Evolutionary conservation across 306 rosid genomes (phyloP), one percentile per base, ranked within the genome.

Genomic region (Gastrolobium villosum): DNA sequence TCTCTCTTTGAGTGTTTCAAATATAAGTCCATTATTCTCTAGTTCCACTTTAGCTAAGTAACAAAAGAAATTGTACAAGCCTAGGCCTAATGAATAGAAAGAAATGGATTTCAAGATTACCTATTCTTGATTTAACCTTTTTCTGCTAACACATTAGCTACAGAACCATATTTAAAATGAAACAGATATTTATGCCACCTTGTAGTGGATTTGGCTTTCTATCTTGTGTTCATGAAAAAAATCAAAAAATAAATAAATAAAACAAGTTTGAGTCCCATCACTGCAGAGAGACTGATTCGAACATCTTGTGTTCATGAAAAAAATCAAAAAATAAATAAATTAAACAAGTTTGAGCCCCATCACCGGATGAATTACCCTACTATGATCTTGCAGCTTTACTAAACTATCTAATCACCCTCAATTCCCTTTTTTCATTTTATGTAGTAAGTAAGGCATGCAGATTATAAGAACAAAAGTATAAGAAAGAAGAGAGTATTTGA

Each of bases 1-100:
- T 88, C 82, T 55, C 81, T 79, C 52, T 43, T 70, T 83, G 88
- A 81, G 83, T 64, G 74, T 74, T 61, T 74, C 83, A 81, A 72
- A 79, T 70, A n/a, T 84, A 63, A 78, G 79, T 75, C 74, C 54
- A 48, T 67, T 34, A 48, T 59, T 61, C 46, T 67, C 40, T 53
- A 46, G 31, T 76, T 69, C 81, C 65, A 74, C 76, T 77, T 68
- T 48, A 13, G 57, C 49, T 70, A 63, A 45, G 71, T 73, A 49
- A 4, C 54, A 74, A 59, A 62, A 45, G 13, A 76, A 34, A 46
- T 7, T 71, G 20, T 44, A 70, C 77, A 48, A 45, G 53, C 46
- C 76, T 55, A 70, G 41, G 49, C 67, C 81, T 66, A 52, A 54
- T 44, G 75, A 72, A 77, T 61, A 61, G 20, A 61, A 31, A 50